Base-by-base conservation (phyloP, 192 early-diverging fungal species). In the Backusella liffmaniae region DNA sequence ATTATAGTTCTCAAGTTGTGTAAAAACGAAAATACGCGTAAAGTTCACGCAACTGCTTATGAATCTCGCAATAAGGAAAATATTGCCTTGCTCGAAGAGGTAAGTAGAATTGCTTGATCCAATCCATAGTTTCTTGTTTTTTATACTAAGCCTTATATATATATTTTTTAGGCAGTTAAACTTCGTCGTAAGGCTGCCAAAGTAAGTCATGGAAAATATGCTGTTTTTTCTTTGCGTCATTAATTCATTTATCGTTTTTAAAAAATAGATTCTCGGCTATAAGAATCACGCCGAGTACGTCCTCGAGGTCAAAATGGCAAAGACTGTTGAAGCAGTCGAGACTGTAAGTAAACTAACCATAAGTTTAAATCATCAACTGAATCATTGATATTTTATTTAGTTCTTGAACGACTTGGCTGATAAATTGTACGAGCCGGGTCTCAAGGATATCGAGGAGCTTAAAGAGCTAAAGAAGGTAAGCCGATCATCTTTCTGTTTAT, bases 271-370 rank as follows among this genome's bases (percentile, higher is more conserved):
- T 65, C 79, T 94, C 4, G 94, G 94, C 5, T 96, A 91, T 82
- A 77, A 80, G 56, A 88, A 83, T 26, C 94, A 96, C 76, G 91
- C 92, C 13, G 86, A 85, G 32, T 94, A 86, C 75, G 83, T 88
- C 16, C 83, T 95, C n/a, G 92, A 95, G 73, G 85, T 88, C 56
- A 91, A 91, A 67, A 96, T 96, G 95, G 94, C 95, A 66, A 94
- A 95, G 79, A 82, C 79, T 4, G 88, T 91, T 3, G 81, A 87
- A 67, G 82, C 73, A 1, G 94, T 94, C 15, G 59, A 87, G 29
- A 82, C 53, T 10, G 79, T 80, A 73, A 65, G 76, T 71, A 21
- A 65, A 8, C 4, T 4, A 8, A 44, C 46, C 67, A 18, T 49
- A 49, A 0, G 0, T 12, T 3, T 34, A 23, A 76, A 53, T n/a